Evolutionary conservation across 1,284 basidiomycete genomes (phyloP), one percentile per base, ranked within the genome.

Genomic region (Singerocomus inundabilis): DNA sequence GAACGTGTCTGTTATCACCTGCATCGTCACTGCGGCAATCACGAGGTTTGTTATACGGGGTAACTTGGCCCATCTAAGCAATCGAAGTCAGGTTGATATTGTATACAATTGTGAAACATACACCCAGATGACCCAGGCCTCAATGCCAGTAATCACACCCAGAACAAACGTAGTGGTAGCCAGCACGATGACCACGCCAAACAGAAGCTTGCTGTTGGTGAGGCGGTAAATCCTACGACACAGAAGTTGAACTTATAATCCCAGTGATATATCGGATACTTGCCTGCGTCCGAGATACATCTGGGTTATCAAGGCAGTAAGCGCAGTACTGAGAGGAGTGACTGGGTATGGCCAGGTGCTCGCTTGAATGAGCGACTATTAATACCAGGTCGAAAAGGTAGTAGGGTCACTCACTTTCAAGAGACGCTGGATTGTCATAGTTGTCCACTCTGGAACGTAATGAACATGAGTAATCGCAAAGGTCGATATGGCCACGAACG

Each of bases 1-100:
- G 26, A 70, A 51, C 6, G 68, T 21, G 53, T 79, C 76, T 1
- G 67, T 64, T 12, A 46, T 44, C 2, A 74, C 71, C 46, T 77
- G 76, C 54, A 72, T 66, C 0, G 60, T 60, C 5, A 78, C 57
- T 76, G 77, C 77, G 2, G 57, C 54, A 24, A 60, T 62, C 3
- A 73, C 71, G 25, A 69, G 60, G 8, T 56, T 56, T 0, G 54
- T 50, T 46, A 70, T 31, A 28, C 56, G 39, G 53, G 58, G 25
- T 42, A 67, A 15, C 32, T 64, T 47, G 40, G 48, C 56, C 48
- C 51, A 58, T 53, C 58, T 74, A 60, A 1, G 59, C 0, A 1
- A 36, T 1, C 7, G 9, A 25, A 5, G 29, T 49, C 29, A 58
- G n/a, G 16, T 10, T 28, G 3, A 28, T 5, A 9, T 25, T 0